A percentile compares a stretch with the other conserved stretches of the same genome.
These are phyloP conservation scores for Solanum dulcamara DNA, from an alignment of 257 asterid genomes.

Conservation along the genomic window DNA sequence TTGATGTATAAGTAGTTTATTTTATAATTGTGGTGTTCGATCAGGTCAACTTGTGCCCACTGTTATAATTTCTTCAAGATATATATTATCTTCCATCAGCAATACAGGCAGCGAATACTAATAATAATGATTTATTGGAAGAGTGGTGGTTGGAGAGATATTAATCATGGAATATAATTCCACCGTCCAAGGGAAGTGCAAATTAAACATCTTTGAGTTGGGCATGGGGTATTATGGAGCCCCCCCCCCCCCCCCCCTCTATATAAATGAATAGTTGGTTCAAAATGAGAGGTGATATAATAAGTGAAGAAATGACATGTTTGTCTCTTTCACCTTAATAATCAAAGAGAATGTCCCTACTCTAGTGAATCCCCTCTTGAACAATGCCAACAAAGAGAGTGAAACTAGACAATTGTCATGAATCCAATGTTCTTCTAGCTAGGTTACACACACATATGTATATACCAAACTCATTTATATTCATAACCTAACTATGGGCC, in stretches of 20 bases:
- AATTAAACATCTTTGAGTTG: neutral
- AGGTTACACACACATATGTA: neutral
- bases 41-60: neutral
- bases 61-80: fast-evolving
- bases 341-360: neutral
- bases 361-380: neutral
- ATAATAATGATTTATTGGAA: neutral
- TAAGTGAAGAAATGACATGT: neutral
- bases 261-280: neutral
- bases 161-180: neutral
- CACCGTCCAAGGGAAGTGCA: neutral
- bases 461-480: neutral
- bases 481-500: neutral
- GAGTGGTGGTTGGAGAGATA: neutral
- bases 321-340: neutral
- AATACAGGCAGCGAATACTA: neutral
- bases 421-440: neutral
- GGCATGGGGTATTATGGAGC: neutral
- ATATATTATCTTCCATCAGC: neutral
- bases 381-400: neutral
- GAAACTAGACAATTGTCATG: neutral
- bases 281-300: neutral
- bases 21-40: neutral
- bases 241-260: neutral
- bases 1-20: neutral